These are phyloP conservation scores for Diaporthe helianthi DNA, from an alignment of 2,329 filamentous ascomycete genomes.

Conservation along the genomic window DNA sequence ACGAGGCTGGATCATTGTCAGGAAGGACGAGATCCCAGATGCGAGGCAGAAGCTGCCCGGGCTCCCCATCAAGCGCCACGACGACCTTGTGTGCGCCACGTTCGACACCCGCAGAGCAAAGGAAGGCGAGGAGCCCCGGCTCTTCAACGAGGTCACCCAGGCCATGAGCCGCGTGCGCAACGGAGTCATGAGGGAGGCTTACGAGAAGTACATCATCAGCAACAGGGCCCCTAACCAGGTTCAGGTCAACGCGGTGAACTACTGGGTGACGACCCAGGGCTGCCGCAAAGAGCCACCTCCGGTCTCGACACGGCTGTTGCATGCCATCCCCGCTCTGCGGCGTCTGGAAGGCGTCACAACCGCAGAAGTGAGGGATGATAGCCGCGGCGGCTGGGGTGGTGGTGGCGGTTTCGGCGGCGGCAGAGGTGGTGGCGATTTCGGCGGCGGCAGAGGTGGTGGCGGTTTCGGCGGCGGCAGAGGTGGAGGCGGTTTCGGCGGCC, in stretches of 20 bases:
- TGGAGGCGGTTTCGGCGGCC: too few relatives aligned
- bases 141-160: conserved; percentile 52
- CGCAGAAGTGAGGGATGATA: background rate
- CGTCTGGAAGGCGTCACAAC: conserved; percentile 46
- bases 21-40: conserved; percentile 57
- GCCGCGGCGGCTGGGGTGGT: conserved; percentile 22
- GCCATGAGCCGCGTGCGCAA: conserved; percentile 53
- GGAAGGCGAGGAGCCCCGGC: conserved; percentile 48
- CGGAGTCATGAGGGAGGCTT: conserved; percentile 54
- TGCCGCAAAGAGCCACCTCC: conserved; percentile 58
- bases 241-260: conserved; percentile 59
- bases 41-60: conserved; percentile 60
- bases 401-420: conserved; percentile 5
- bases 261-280: conserved; percentile 59
- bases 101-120: conserved; percentile 62
- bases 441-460: background rate
- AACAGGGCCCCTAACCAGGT: conserved; percentile 46
- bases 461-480: background rate
- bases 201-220: conserved; percentile 63
- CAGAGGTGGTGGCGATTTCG: background rate
- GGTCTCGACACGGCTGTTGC: conserved; percentile 40
- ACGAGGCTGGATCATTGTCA: conserved; percentile 72
- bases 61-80: conserved; percentile 66
- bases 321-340: conserved; percentile 43
- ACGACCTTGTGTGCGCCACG: conserved; percentile 56